Percentiles rank a stretch among this genome's conserved stretches.
phyloP scores from a whole-genome alignment of 352 stramenopile species.

The Aphanomyces astaci region DNA sequence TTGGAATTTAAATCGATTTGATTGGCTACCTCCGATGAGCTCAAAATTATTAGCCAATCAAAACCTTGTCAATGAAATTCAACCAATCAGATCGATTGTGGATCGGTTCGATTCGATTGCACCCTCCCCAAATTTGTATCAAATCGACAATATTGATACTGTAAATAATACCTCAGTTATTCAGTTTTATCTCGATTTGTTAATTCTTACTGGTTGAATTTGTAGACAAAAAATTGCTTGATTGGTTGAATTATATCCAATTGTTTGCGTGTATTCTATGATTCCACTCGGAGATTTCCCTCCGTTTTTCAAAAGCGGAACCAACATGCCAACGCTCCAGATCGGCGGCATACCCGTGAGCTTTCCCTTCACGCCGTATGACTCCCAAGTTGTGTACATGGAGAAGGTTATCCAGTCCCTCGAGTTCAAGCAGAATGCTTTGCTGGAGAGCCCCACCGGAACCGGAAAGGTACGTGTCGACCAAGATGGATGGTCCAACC shows the following conservation, averaged over 20 bases:
- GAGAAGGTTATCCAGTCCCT: conserved; percentile 90
- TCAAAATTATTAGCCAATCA: too few species aligned
- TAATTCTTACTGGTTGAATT: too few species aligned
- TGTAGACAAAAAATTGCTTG: not conserved
- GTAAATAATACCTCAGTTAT: too few species aligned
- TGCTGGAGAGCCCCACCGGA: conserved; percentile 96
- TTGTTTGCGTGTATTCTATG: not conserved
- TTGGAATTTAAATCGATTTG: too few species aligned
- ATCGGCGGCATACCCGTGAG: conserved; percentile 87
- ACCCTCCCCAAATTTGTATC: too few species aligned
- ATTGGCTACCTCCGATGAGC: too few species aligned
- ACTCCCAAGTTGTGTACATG: conserved; percentile 96
- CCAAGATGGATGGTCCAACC: not conserved
- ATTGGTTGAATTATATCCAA: not conserved
- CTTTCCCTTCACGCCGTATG: conserved; percentile 96
- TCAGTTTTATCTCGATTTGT: too few species aligned
- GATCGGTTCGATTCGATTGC: too few species aligned
- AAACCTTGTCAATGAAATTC: too few species aligned
- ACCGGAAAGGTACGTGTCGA: conserved; percentile 88
- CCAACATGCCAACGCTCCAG: conserved; percentile 60
- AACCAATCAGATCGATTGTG: too few species aligned
- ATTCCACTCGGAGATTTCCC: not conserved
- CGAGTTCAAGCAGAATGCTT: conserved; percentile 88
- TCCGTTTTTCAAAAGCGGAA: not conserved
- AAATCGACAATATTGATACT: too few species aligned